Evolutionary conservation across 495 filamentous ascomycete species (phyloP).

Genomic region (Paragyromitra xinjiangensis): DNA sequence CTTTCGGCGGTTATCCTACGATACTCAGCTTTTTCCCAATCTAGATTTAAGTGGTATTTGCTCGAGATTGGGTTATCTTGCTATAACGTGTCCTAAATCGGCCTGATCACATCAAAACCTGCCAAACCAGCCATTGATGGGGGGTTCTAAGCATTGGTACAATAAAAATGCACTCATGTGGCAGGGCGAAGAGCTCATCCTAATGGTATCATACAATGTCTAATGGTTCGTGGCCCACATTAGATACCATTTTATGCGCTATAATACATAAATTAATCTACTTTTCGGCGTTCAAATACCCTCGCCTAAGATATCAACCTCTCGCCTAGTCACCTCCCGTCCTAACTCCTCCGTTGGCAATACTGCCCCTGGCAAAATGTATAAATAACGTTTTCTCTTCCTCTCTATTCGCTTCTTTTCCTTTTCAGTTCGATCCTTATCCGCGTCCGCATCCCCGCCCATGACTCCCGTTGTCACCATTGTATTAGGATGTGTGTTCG

Average conservation of each 20-base stretch:
- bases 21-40: too few species aligned
- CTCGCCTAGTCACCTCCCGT: conserved; percentile 48
- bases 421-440: conserved; percentile 53
- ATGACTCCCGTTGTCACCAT: conserved; percentile 26
- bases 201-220: not conserved
- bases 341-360: conserved; percentile 63
- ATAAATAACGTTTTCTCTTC: conserved; percentile 64
- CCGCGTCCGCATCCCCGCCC: conserved; percentile 52
- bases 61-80: too few species aligned
- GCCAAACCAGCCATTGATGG: not conserved
- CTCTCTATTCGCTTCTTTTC: conserved; percentile 51
- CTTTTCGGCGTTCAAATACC: conserved; percentile 10
- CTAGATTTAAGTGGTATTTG: too few species aligned
- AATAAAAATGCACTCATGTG: not conserved
- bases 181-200: not conserved
- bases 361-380: conserved; percentile 68
- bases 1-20: too few species aligned
- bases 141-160: not conserved
- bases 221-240: not conserved
- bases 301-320: conserved; percentile 40
- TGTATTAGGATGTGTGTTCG: conserved; percentile 29
- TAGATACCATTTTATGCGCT: conserved; percentile 7
- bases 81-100: too few species aligned
- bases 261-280: conserved; percentile 16
- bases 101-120: too few species aligned